Base-by-base conservation (phyloP, 116 monocot species). In the Papilionanthe hybrid region DNA sequence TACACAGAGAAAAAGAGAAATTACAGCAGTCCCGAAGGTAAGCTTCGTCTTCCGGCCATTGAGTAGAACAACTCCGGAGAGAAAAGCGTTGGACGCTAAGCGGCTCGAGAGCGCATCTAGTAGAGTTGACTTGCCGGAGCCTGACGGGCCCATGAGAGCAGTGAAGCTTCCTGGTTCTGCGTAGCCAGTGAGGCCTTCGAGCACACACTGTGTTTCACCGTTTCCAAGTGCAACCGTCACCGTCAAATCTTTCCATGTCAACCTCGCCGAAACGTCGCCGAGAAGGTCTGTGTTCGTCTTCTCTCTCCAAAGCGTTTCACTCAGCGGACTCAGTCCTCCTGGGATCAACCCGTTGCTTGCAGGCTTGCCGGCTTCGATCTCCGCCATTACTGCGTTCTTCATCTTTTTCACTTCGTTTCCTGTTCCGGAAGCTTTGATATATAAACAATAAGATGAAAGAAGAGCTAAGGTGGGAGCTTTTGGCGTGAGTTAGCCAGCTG, bases 101-200 rank as follows among this genome's bases (percentile, higher is more conserved):
- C 95, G 83, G 60, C 93, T 79, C 23, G 91, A 85, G 41, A 95
- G 91, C 5, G 92, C 89, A 79, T 95, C 95, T 19, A 95, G 88
- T 9, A 95, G 86, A 0, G 95, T 93, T 17, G 93, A 93, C 79
- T 95, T 95, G 28, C 95, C 95, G 55, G 95, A 95, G 1, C 95
- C 95, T 1, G 95, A 95, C 10, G 95, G 95, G 1, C 95, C 95
- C 95, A 95, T 95, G 69, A 95, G 81, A 7, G 95, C 95, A 1
- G 91, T 95, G 29, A 95, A 73, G 15, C 84, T 82, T 20, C 93
- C 93, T 1, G 95, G 95, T 80, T 93, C 91, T 0, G 95, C 95
- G 74, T 85, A 88, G 8, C 95, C 95, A 4, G 95, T 95, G 47
- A 95, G 88, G 5, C 84, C 81, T 17, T 91, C 82, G 13, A 95